Evolutionary conservation across 306 rosid genomes (phyloP), one percentile per base, ranked within the genome.

Genomic region (Pyrus betulifolia): DNA sequence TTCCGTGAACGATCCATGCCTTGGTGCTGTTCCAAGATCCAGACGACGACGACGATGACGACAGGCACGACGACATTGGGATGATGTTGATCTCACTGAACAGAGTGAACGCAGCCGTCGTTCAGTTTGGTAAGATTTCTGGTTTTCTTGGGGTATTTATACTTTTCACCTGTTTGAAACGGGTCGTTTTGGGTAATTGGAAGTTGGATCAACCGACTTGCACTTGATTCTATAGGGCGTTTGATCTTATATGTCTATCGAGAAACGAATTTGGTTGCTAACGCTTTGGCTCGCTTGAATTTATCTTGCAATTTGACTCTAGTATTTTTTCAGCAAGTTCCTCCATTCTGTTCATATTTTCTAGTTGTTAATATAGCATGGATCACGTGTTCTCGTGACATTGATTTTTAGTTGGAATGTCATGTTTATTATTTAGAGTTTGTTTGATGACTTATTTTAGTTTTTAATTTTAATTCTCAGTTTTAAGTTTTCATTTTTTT

Each of bases 1-100:
- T 74, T 19, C 97, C 96, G 74, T 90, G 96, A 63, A 88, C 46
- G 74, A 90, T 86, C 98, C 97, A 92, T 40, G 71, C 18, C 79
- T 87, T 94, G 25, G 89, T n/a, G 73, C 33, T 67, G 85, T 61
- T 82, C 17, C 86, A 82, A 54, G 90, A 89, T 30, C 75, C 92
- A 70, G 86, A 80, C 0, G 96, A 84, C 0, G 95, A 85, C 0
- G 85, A 72, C 28, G 86, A 51, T 81, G 85, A 77, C 33, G 33
- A 25, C 27, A 25, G 31, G 70, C 83, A 85, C 0, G 85, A 72
- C 30, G 86, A 42, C 83, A 30, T 74, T 31, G 71, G 74, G 28
- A 18, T 60, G 59, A 61, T 74, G 69, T 0, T 58, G 68, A 59
- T 18, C 14, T 25, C 18, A 14, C 3, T 40, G 38, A 22, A 18